A percentile compares a stretch with the other conserved stretches of the same genome.
Conservation (phyloP, 2,329 filamentous ascomycete species). For the Juglanconis sp. region DNA sequence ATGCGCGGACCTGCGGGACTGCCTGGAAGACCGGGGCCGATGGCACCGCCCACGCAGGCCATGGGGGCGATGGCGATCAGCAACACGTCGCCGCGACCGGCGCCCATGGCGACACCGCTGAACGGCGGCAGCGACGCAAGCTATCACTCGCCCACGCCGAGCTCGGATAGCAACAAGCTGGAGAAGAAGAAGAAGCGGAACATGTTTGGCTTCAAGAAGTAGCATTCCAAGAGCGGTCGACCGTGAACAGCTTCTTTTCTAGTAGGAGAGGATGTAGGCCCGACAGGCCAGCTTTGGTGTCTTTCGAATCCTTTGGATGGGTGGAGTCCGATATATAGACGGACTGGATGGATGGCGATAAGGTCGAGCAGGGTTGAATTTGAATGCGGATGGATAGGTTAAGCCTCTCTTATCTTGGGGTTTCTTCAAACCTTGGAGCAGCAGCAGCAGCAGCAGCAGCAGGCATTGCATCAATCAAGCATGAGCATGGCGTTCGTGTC, state of each 20-base stretch:
- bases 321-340: neutral
- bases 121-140: slow-evolving; percentile 25
- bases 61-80: slow-evolving; percentile 55
- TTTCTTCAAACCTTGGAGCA: neutral
- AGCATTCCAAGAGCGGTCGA: neutral
- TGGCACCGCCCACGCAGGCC: slow-evolving; percentile 50
- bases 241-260: neutral
- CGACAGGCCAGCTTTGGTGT: too few species aligned
- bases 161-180: slow-evolving; percentile 34
- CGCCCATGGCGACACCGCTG: slow-evolving; percentile 25
- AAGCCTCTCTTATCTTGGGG: neutral
- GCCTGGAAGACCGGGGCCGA: slow-evolving; percentile 39
- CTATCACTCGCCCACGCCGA: slow-evolving; percentile 21
- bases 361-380: neutral
- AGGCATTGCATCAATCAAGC: neutral
- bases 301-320: neutral
- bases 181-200: slow-evolving; percentile 61
- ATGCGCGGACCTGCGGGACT: slow-evolving; percentile 28
- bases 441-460: neutral
- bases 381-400: neutral
- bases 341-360: neutral
- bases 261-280: neutral
- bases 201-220: slow-evolving; percentile 59
- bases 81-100: slow-evolving; percentile 24
- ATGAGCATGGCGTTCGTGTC: slow-evolving; percentile 13